phyloP scores from a whole-genome alignment of 805 yeast genomes.

The Blastobotrys terrestris region DNA sequence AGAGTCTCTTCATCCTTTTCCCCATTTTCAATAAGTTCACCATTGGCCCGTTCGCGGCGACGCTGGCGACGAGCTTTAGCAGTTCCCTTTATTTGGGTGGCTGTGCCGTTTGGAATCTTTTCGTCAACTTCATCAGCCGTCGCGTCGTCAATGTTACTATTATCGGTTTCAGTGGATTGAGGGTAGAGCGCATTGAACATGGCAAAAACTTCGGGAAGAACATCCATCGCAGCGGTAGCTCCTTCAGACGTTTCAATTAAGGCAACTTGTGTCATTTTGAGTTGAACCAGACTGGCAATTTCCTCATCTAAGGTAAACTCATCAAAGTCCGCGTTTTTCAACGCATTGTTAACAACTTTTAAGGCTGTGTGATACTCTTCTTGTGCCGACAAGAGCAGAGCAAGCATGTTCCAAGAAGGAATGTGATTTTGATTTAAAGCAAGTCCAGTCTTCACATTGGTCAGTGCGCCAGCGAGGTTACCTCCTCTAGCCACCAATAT shows the following conservation, averaged over 20 bases:
- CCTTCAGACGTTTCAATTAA: conserved; percentile 61
- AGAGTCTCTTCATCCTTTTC: not conserved
- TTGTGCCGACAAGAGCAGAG: conserved; percentile 54
- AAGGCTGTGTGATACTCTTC: conserved; percentile 53
- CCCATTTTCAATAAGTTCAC: not conserved
- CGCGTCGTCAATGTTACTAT: not conserved
- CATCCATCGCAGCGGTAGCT: conserved; percentile 50
- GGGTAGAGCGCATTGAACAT: conserved; percentile 47
- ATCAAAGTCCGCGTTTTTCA: conserved; percentile 24
- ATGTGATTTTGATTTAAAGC: conserved; percentile 44
- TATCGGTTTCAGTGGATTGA: conserved; percentile 7
- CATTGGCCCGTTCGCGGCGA: not conserved
- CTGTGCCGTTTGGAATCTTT: not conserved
- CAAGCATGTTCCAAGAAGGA: conserved; percentile 61
- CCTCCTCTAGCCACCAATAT: conserved; percentile 23
- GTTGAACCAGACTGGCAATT: conserved; percentile 47
- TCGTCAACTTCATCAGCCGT: not conserved
- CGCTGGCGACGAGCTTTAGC: not conserved
- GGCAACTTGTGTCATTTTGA: conserved; percentile 70
- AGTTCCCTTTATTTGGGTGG: not conserved
- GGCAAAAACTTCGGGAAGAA: conserved; percentile 59
- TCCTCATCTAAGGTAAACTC: not conserved
- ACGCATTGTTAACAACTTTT: conserved; percentile 49
- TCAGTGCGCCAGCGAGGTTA: conserved; percentile 22
- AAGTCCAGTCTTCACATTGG: conserved; percentile 22